These are phyloP conservation scores for Solanum medicagineum DNA, from an alignment of 257 asterid species.

Conservation along the genomic window DNA sequence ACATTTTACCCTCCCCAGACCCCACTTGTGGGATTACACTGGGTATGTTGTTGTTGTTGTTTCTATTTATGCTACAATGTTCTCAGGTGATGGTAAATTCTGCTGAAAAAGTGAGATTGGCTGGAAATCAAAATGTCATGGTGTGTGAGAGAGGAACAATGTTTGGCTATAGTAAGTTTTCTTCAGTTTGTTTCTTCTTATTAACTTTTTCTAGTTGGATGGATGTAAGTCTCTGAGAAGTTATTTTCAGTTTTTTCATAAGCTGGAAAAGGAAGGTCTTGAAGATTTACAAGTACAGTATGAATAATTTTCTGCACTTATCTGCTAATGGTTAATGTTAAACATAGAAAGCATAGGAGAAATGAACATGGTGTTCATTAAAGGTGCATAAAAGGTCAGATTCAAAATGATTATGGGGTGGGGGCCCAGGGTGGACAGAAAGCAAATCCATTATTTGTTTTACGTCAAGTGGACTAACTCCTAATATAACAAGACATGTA, in stretches of 20 bases:
- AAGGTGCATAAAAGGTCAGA: not conserved
- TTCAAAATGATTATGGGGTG: not conserved
- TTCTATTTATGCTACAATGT: not conserved
- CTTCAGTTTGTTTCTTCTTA: not conserved
- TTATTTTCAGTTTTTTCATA: not conserved
- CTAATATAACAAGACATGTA: not conserved
- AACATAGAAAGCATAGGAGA: not conserved
- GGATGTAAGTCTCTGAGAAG: not conserved
- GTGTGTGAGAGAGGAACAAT: constrained; percentile 99
- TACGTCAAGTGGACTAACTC: not conserved
- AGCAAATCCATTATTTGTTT: not conserved
- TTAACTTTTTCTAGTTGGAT: not conserved
- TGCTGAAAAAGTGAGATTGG: constrained; percentile 85
- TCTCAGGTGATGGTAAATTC: constrained; percentile 85
- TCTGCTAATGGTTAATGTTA: not conserved
- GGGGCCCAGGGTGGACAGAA: not conserved
- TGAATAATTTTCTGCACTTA: not conserved
- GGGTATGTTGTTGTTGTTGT: no score
- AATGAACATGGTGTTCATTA: not conserved
- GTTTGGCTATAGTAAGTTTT: constrained; percentile 85
- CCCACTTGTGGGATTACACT: no score
- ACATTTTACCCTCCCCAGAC: no score
- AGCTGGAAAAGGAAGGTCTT: not conserved
- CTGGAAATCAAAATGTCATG: constrained; percentile 95
- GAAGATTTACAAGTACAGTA: not conserved